Evolutionary conservation across 352 stramenopile genomes (phyloP).

Genomic region (Globisporangium barbulae): DNA sequence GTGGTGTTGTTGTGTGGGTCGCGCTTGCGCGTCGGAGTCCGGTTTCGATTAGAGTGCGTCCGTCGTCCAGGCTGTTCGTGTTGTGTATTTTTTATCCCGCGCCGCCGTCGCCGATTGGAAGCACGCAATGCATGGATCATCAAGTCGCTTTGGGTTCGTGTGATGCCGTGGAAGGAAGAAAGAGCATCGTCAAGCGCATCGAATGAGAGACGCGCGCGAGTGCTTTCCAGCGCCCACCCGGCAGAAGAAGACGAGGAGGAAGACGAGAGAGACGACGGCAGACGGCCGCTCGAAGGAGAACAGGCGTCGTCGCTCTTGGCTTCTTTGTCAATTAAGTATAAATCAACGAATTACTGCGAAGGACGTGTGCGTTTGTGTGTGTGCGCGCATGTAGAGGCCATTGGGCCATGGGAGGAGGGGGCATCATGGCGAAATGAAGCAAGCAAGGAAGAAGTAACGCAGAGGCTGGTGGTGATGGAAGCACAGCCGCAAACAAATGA

Average conservation of each 20-base stretch:
- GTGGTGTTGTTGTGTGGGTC: conserved; percentile 1
- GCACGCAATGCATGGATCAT: conserved; percentile 3
- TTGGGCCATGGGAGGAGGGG: neutral
- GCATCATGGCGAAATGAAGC: neutral
- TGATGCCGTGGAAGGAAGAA: neutral
- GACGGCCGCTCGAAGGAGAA: conserved; percentile 10
- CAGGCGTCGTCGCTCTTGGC: neutral
- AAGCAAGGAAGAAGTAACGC: neutral
- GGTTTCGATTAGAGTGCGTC: conserved; percentile 7
- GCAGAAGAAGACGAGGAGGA: neutral
- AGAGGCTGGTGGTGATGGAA: neutral
- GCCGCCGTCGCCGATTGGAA: conserved; percentile 3
- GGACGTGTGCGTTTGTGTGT: neutral
- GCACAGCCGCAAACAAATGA: neutral
- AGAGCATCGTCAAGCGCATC: neutral
- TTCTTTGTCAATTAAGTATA: conserved; percentile 15
- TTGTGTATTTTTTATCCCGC: conserved; percentile 10
- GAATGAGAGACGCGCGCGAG: neutral
- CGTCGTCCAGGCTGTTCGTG: neutral
- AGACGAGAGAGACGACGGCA: neutral
- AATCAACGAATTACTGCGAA: conserved; percentile 14
- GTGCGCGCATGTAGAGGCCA: too few species aligned
- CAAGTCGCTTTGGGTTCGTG: neutral
- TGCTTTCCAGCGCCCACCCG: neutral
- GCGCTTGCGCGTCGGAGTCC: conserved; percentile 1